Evolutionary conservation across 306 rosid genomes (phyloP).

Genomic region (Pterocarpus santalinus): DNA sequence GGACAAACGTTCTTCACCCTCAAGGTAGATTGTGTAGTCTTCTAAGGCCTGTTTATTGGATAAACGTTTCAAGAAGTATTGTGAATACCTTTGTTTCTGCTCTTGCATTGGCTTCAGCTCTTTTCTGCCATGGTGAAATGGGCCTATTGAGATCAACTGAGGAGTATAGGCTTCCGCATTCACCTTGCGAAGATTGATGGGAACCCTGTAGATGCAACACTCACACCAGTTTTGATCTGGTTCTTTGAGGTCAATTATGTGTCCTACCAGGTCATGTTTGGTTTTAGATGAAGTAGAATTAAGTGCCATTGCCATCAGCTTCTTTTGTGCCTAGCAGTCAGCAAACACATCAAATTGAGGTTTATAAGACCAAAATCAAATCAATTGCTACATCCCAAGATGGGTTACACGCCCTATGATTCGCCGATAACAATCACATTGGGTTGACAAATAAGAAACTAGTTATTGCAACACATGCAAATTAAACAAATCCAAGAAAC

Average conservation of each 20-base stretch:
- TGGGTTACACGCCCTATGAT: too few relatives aligned
- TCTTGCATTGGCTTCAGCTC: conserved; percentile 39
- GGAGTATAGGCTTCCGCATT: conserved; percentile 47
- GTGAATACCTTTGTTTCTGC: not conserved
- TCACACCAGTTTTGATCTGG: not conserved
- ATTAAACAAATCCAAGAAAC: too few relatives aligned
- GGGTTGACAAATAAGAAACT: too few relatives aligned
- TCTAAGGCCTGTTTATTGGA: not conserved
- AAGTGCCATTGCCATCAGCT: too few relatives aligned
- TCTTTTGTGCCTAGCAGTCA: too few relatives aligned
- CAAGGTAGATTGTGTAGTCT: not conserved
- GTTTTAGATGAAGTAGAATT: too few relatives aligned
- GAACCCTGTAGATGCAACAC: conserved; percentile 43
- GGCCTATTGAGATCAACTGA: conserved; percentile 51
- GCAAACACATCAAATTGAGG: too few relatives aligned
- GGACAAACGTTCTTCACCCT: not conserved
- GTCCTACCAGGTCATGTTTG: too few relatives aligned
- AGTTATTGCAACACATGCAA: too few relatives aligned
- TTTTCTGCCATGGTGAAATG: conserved; percentile 30
- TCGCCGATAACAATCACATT: too few relatives aligned
- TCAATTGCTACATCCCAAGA: too few relatives aligned
- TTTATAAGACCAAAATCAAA: too few relatives aligned
- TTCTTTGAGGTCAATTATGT: conserved; percentile 22
- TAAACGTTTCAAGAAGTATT: not conserved
- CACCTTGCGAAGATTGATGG: conserved; percentile 40